Conservation (phyloP, 306 rosid species). For the Betula pendula region DNA sequence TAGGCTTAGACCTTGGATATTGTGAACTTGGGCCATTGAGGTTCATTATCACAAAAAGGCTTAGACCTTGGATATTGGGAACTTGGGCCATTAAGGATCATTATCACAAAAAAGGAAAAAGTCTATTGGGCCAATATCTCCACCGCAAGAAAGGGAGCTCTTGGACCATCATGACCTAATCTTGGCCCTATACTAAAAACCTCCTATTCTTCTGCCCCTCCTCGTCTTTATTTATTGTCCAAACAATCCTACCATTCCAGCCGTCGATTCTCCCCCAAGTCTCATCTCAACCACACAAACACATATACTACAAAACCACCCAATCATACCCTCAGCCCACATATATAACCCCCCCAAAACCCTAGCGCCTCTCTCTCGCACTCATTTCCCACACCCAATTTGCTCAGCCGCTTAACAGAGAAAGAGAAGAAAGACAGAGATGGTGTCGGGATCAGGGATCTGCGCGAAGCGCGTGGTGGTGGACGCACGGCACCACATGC, state of each 20-base stretch:
- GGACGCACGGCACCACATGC: slow-evolving; percentile 81
- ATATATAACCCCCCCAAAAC: background rate
- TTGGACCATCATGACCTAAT: too few species aligned
- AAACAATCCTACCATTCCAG: background rate
- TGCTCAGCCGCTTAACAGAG: slow-evolving; percentile 14
- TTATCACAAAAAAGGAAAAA: too few species aligned
- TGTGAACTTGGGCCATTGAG: too few species aligned
- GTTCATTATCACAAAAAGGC: too few species aligned
- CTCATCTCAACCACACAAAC: background rate
- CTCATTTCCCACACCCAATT: background rate
- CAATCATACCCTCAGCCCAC: background rate
- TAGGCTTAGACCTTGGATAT: too few species aligned
- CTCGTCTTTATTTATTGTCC: background rate
- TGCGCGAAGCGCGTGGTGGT: slow-evolving; percentile 76
- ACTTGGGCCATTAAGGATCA: too few species aligned
- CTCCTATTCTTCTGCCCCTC: too few species aligned
- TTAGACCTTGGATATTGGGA: too few species aligned
- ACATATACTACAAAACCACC: background rate
- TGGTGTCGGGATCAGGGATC: slow-evolving; percentile 76
- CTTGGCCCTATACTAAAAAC: background rate
- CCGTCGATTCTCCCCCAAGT: background rate
- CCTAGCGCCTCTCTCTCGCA: background rate
- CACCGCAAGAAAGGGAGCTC: too few species aligned
- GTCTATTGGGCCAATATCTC: too few species aligned
- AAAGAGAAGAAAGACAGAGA: slow-evolving; percentile 13